Evolutionary conservation across 176 grass and related monocot species (phyloP).

Genomic region (Juncus inflexus): DNA sequence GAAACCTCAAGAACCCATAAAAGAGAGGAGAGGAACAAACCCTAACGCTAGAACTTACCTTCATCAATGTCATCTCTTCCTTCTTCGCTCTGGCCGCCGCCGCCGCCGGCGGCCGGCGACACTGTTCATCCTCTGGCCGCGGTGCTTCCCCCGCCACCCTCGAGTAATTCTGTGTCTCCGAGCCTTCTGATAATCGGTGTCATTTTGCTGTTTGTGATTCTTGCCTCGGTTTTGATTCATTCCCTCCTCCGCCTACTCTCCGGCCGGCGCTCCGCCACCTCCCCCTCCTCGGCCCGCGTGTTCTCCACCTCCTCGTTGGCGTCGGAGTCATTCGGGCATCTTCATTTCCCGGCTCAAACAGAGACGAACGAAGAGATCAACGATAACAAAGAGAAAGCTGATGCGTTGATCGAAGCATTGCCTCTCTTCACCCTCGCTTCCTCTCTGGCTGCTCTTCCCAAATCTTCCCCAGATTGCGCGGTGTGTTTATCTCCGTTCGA

Average conservation of each 20-base stretch:
- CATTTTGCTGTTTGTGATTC: constrained; percentile 61
- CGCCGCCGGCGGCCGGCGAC: constrained; percentile 12
- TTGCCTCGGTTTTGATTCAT: constrained; percentile 66
- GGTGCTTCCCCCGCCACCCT: constrained; percentile 27
- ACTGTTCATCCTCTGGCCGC: constrained; percentile 39
- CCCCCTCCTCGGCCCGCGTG: constrained; percentile 5
- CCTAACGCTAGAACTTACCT: neutral
- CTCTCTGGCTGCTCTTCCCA: constrained; percentile 58
- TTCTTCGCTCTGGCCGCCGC: constrained; percentile 33
- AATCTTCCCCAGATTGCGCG: constrained; percentile 82
- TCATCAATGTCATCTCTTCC: constrained; percentile 31
- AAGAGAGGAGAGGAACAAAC: constrained; percentile 12
- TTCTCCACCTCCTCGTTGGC: constrained; percentile 23
- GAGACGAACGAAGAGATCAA: neutral
- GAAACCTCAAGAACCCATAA: constrained; percentile 16
- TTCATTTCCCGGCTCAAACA: constrained; percentile 14
- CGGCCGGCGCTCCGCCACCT: neutral
- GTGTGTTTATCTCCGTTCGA: constrained; percentile 80
- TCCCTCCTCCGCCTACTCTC: constrained; percentile 70
- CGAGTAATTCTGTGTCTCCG: constrained; percentile 52
- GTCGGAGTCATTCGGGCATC: neutral
- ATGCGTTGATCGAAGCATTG: constrained; percentile 63
- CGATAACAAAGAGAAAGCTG: constrained; percentile 26
- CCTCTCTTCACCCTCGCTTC: constrained; percentile 85
- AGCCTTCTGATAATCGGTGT: constrained; percentile 68